These are phyloP conservation scores for Trichoderma aggressivum DNA, from an alignment of 2,329 filamentous ascomycete species.

Conservation along the genomic window DNA sequence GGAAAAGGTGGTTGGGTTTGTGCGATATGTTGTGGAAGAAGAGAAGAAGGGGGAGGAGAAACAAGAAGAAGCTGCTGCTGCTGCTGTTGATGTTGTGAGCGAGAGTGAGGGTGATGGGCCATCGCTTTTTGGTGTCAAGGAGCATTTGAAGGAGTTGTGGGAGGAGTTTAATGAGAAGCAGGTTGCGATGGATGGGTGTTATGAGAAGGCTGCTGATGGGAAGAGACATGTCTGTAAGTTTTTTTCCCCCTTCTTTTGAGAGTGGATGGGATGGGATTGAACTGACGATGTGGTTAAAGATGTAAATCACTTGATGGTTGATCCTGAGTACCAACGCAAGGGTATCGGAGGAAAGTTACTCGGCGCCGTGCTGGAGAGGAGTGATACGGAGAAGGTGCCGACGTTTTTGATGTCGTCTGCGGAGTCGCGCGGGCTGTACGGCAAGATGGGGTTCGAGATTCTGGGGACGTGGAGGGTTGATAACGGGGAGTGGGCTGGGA, in stretches of 20 bases:
- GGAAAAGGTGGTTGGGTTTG: constrained; percentile 3
- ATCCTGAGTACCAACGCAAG: constrained; percentile 23
- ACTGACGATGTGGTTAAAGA: constrained; percentile 17
- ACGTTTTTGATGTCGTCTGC: constrained; percentile 24
- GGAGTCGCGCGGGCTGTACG: constrained; percentile 23
- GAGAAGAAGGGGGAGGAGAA: not conserved
- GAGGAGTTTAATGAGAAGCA: constrained; percentile 21
- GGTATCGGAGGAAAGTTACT: constrained; percentile 23
- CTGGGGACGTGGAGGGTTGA: constrained; percentile 23
- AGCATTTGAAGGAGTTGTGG: constrained; percentile 25
- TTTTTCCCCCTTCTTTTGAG: no score
- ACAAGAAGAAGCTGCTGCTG: not conserved
- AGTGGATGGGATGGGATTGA: not conserved
- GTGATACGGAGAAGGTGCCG: constrained; percentile 18
- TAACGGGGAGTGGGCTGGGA: constrained; percentile 21
- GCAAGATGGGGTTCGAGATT: constrained; percentile 21
- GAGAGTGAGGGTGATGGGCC: not conserved
- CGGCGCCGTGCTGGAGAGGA: not conserved
- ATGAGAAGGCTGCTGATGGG: constrained; percentile 21
- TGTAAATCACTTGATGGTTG: constrained; percentile 26
- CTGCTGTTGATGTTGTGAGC: no score
- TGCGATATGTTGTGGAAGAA: constrained; percentile 9
- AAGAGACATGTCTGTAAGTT: constrained; percentile 22
- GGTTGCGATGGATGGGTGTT: constrained; percentile 23
- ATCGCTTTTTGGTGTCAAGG: constrained; percentile 20